Evolutionary conservation across 2,329 filamentous ascomycete species (phyloP), one percentile per base, ranked within the genome.

Genomic region (Proliferodiscus dingleyae): DNA sequence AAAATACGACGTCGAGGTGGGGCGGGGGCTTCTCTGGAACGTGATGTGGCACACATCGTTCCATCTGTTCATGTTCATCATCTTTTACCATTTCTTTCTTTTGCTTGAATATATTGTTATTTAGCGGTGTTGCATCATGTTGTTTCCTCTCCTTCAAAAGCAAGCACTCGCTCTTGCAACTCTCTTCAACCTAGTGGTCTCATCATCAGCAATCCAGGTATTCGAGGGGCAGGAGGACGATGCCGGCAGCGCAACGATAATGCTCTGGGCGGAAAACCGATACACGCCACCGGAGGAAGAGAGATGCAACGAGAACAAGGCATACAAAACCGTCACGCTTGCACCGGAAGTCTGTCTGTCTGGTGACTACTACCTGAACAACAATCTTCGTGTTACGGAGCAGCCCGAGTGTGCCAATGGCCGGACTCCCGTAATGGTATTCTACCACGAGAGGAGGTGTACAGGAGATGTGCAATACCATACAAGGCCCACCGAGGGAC

Each of bases 331-430:
- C 6, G 45, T 52, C 10, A 40, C 32, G 10, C 46, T 52, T 11
- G 33, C 38, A 5, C 41, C 45, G 1, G 50, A 47, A 21, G 32
- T 42, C 13, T 52, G 50, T 34, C 41, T 52, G 2, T 49, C 50
- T 18, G 50, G 50, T 4, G 37, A 47, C 10, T 52, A 49, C 33
- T 44, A 49, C 21, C 29, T 47, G 5, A 33, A 39, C 29, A 24
- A 49, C 18, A 52, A 52, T 6, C 21, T 52, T 23, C 37, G 41
- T 1, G 38, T 52, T 11, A 41, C 43, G 9, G 41, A 46, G 16
- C 23, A 28, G 2, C 50, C 50, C 3, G n/a, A 42, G 15, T 52
- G 50, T 37, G 2, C 38, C 2, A 41, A 52, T 39, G 50, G 50
- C 10, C 23, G 23, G n/a, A 38, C 18, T 19, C 43, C 50, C n/a